Evolutionary conservation across 345 rosid species (phyloP), one percentile per base, ranked within the genome.

Genomic region (Populus simonii): DNA sequence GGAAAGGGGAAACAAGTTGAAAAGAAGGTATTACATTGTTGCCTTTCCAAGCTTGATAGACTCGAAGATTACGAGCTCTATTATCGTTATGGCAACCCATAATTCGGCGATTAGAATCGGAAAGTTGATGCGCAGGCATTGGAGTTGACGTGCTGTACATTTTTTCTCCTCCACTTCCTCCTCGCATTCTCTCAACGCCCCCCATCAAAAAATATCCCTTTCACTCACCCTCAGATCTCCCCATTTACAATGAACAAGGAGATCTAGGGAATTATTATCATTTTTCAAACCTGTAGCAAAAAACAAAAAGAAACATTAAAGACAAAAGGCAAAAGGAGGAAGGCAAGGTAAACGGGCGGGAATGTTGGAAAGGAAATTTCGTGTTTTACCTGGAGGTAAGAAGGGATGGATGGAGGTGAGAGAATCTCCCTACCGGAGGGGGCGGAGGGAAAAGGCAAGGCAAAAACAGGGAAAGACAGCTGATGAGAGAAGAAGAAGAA

Each of bases 31-130:
- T 59, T 59, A 89, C 95, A 87, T 89, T 91, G 84, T 51, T 85
- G 82, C 96, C 96, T 82, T 81, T 87, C 95, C 93, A 91, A 72
- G 80, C 84, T 86, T 91, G 91, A 83, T 91, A 91, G 59, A 83
- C 79, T 18, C 89, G 90, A 49, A 85, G 79, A 10, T 80, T 62
- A 7, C 85, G 71, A 68, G 43, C 68, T 55, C 76, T 39, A 61
- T 47, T 45, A 53, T 66, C 84, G 66, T 31, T 62, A 33, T n/a
- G 53, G 72, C 17, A 5, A 41, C 33, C 63, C 63, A 86, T 76
- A 83, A 83, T 82, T 29, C 75, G 81, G 38, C 85, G 74, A 75
- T 84, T 80, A 69, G 85, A 86, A 55, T 83, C 84, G 66, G 92
- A 82, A 63, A 81, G 79, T 71, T 85, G 88, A 17, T 27, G 66